Conservation (phyloP, 768 basidiomycete species). For the Russula griseocarnosa region DNA sequence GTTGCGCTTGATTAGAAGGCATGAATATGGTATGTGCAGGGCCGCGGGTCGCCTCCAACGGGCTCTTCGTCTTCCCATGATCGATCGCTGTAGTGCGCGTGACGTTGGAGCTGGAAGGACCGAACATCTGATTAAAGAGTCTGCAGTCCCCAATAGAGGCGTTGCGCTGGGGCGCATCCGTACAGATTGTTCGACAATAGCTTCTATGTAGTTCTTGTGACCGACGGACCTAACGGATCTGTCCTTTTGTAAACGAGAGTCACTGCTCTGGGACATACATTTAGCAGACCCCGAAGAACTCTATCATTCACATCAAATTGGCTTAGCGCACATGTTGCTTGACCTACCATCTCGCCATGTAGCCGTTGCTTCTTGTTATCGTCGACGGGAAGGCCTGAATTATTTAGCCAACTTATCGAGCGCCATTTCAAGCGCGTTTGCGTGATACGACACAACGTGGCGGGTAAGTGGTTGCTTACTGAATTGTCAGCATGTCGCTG, state of each 20-base stretch:
- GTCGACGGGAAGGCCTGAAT: background rate
- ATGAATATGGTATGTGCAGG: background rate
- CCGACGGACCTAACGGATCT: constrained; percentile 10
- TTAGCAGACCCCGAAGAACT: background rate
- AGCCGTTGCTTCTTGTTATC: background rate
- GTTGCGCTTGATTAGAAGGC: background rate
- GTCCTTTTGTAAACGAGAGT: constrained; percentile 6
- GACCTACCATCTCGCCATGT: background rate
- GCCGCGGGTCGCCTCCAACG: constrained; percentile 1
- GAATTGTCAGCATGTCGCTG: background rate
- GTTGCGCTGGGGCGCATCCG: background rate
- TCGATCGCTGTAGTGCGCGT: constrained; percentile 2
- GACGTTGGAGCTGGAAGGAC: background rate
- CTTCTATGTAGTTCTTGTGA: constrained; percentile 9
- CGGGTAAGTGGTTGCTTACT: background rate
- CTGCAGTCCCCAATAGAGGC: background rate
- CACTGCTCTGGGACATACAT: background rate
- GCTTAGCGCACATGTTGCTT: background rate
- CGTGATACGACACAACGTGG: background rate
- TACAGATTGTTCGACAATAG: background rate
- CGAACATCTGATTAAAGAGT: background rate
- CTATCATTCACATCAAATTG: background rate
- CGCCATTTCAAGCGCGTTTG: background rate
- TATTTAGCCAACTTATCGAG: background rate
- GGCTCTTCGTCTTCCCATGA: constrained; percentile 1